These are phyloP conservation scores for Coniferiporia weirii DNA, from an alignment of 1,284 basidiomycete genomes.

Conservation along the genomic window DNA sequence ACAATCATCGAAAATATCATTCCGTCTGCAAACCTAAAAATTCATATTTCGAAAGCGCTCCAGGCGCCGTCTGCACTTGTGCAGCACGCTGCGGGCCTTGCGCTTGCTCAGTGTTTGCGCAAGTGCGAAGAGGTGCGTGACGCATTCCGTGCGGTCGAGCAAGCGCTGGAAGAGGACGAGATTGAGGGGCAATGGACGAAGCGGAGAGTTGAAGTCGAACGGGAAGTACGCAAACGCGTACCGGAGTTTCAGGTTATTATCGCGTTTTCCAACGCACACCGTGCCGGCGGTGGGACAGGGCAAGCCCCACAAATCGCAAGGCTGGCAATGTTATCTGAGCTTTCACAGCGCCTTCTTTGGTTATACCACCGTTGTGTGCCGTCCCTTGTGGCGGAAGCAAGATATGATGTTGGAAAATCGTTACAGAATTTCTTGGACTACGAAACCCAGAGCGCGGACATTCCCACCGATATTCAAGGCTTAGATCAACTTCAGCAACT, in stretches of 20 bases:
- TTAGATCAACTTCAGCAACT: conserved; percentile 66
- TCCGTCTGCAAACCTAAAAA: conserved; percentile 66
- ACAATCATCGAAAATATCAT: conserved; percentile 71
- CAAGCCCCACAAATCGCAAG: conserved; percentile 31
- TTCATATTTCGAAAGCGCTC: conserved; percentile 75
- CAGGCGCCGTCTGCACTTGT: conserved; percentile 68
- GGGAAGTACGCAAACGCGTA: conserved; percentile 70
- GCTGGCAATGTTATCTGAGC: conserved; percentile 66
- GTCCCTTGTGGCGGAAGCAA: conserved; percentile 66
- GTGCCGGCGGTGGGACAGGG: conserved; percentile 28
- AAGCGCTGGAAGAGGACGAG: conserved; percentile 56
- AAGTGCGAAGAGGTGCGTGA: conserved; percentile 61
- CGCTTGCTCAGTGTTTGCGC: conserved; percentile 63
- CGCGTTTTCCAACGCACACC: conserved; percentile 58
- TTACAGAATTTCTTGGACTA: conserved; percentile 46
- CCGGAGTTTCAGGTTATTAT: conserved; percentile 84
- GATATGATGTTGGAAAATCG: conserved; percentile 84
- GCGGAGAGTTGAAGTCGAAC: conserved; percentile 59
- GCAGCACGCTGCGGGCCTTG: conserved; percentile 76
- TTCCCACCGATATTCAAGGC: conserved; percentile 28
- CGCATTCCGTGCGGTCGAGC: conserved; percentile 46
- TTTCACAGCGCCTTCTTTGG: conserved; percentile 74
- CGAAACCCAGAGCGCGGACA: conserved; percentile 20
- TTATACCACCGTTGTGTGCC: conserved; percentile 81
- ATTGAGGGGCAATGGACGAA: conserved; percentile 66